Evolutionary conservation across 2,329 filamentous ascomycete genomes (phyloP).

Genomic region (Aspergillus tubingensis): DNA sequence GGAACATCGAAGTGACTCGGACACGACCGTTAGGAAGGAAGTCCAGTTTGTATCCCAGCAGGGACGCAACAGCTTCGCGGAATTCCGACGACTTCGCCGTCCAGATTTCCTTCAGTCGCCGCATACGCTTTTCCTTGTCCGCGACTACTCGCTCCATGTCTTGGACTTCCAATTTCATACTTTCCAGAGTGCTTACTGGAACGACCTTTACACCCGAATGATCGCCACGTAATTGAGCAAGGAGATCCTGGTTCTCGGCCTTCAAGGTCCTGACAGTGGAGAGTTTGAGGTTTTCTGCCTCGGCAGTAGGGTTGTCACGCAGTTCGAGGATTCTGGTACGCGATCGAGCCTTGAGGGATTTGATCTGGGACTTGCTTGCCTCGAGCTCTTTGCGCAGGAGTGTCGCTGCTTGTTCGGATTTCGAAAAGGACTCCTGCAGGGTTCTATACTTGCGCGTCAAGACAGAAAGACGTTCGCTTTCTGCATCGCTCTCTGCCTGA

Average conservation of each 20-base stretch:
- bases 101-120: slow-evolving; percentile 91
- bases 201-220: slow-evolving; percentile 61
- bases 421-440: slow-evolving; percentile 74
- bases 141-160: slow-evolving; percentile 71
- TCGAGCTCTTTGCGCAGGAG: slow-evolving; percentile 75
- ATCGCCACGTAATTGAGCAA: slow-evolving; percentile 66
- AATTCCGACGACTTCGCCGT: slow-evolving; percentile 89
- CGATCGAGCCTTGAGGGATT: slow-evolving; percentile 64
- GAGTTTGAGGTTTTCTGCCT: slow-evolving; percentile 81
- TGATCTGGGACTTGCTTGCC: slow-evolving; percentile 72
- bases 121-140: slow-evolving; percentile 73
- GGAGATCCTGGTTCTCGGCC: slow-evolving; percentile 80
- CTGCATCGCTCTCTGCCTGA: slow-evolving; percentile 54
- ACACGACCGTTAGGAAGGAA: slow-evolving; percentile 98
- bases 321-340: slow-evolving; percentile 82
- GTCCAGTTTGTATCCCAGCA: slow-evolving; percentile 91
- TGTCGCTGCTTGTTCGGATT: slow-evolving; percentile 68
- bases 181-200: slow-evolving; percentile 73
- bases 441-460: slow-evolving; percentile 85
- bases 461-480: slow-evolving; percentile 74
- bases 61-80: slow-evolving; percentile 87
- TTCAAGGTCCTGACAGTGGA: slow-evolving; percentile 75
- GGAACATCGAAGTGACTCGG: slow-evolving; percentile 83
- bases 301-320: slow-evolving; percentile 86
- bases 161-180: slow-evolving; percentile 72